A percentile compares a stretch with the other conserved stretches of the same genome.
Conservation (phyloP, 495 filamentous ascomycete species). For the Aspergillus steynii region DNA sequence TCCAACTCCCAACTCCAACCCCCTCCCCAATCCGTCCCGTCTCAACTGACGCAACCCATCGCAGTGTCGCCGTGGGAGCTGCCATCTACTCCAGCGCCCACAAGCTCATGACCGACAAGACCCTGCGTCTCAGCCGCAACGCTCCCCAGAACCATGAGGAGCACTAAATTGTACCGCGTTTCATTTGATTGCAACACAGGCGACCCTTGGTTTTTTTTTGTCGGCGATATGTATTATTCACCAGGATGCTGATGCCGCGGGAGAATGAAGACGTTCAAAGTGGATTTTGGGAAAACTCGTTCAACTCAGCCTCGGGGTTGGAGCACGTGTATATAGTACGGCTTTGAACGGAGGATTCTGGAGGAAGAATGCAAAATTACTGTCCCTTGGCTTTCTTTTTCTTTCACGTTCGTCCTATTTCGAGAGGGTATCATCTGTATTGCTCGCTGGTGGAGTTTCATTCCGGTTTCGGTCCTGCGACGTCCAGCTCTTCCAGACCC, state of each 20-base stretch:
- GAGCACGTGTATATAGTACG: slow-evolving; percentile 44
- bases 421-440: slow-evolving; percentile 14
- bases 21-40: slow-evolving; percentile 2
- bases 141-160: slow-evolving; percentile 47
- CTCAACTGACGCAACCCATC: slow-evolving; percentile 28
- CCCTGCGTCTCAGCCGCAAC: slow-evolving; percentile 70
- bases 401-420: slow-evolving; percentile 2
- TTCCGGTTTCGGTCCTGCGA: slow-evolving; percentile 85
- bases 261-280: slow-evolving; percentile 19
- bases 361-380: slow-evolving; percentile 35
- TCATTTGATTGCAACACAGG: slow-evolving; percentile 36
- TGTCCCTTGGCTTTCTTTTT: slow-evolving; percentile 30
- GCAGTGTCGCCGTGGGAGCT: slow-evolving; percentile 66
- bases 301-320: slow-evolving; percentile 28
- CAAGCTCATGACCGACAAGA: slow-evolving; percentile 88
- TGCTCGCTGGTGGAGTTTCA: slow-evolving; percentile 38
- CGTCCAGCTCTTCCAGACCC: slow-evolving; percentile 87
- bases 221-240: slow-evolving; percentile 39
- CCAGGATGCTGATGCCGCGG: slow-evolving; percentile 28
- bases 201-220: slow-evolving; percentile 30
- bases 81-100: slow-evolving; percentile 76
- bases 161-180: slow-evolving; percentile 37
- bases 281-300: slow-evolving; percentile 14
- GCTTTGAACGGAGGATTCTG: slow-evolving; percentile 33
- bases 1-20: slow-evolving; percentile 1